phyloP scores from a whole-genome alignment of 2,329 filamentous ascomycete species.

The Penicillium verrucosum region DNA sequence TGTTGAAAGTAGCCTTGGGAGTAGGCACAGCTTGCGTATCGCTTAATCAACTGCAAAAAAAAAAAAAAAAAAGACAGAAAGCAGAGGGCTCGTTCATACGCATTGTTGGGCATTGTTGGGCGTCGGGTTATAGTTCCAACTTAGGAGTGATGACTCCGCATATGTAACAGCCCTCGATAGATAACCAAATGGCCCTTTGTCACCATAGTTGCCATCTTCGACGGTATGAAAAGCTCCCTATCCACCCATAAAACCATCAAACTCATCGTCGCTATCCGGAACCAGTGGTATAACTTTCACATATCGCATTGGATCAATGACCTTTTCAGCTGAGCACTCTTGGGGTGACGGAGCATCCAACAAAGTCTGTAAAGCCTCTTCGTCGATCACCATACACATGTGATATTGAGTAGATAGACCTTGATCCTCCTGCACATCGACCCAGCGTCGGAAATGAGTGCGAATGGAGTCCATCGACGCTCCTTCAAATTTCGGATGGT shows the following conservation, averaged over 20 bases:
- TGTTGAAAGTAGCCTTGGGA: background rate
- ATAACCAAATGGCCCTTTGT: background rate
- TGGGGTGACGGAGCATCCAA: background rate
- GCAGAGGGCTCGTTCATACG: no score
- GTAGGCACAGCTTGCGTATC: background rate
- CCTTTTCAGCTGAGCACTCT: background rate
- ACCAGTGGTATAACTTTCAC: background rate
- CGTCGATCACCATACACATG: conserved; percentile 1
- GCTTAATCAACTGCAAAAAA: background rate
- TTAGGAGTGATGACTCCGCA: no score
- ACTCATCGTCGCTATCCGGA: background rate
- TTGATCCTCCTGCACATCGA: background rate
- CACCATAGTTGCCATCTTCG: background rate
- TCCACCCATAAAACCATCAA: conserved; percentile 2
- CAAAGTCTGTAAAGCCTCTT: background rate
- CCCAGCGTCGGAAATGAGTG: background rate
- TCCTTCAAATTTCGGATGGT: background rate
- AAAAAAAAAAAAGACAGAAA: no score
- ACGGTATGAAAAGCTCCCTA: background rate
- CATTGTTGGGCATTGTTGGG: no score
- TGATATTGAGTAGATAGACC: background rate
- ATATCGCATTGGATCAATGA: background rate
- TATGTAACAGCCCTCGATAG: background rate
- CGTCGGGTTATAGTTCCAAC: no score
- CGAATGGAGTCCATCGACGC: background rate